phyloP scores from a whole-genome alignment of 345 rosid species.

The Bruguiera gymnorhiza region DNA sequence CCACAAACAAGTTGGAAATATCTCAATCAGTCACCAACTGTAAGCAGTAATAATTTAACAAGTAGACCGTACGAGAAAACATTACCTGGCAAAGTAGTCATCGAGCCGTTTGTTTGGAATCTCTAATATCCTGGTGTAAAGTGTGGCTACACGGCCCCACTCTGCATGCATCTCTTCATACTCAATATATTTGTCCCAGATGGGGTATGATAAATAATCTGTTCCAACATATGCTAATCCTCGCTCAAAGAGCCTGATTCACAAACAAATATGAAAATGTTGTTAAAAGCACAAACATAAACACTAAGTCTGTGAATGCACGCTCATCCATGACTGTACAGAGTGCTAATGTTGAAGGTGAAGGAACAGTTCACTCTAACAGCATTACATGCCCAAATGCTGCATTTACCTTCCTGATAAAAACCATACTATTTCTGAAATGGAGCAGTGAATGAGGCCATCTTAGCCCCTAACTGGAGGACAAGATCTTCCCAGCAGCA shows the following conservation, averaged over 20 bases:
- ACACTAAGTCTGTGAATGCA: conserved; percentile 22
- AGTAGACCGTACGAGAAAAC: not conserved
- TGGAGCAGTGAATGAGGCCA: conserved; percentile 82
- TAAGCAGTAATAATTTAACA: not conserved
- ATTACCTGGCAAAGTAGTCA: conserved; percentile 66
- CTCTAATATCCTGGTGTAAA: conserved; percentile 81
- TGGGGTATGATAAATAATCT: conserved; percentile 71
- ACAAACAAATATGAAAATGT: conserved; percentile 16
- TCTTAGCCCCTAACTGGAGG: conserved; percentile 86
- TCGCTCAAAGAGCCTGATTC: conserved; percentile 80
- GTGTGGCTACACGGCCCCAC: conserved; percentile 72
- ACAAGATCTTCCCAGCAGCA: conserved; percentile 93
- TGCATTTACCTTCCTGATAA: conserved; percentile 68
- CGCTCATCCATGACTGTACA: conserved; percentile 32
- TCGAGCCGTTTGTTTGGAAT: conserved; percentile 84
- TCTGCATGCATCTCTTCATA: conserved; percentile 87
- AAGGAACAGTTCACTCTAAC: conserved; percentile 75
- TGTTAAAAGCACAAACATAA: conserved; percentile 18
- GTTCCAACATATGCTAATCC: conserved; percentile 88
- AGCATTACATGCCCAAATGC: conserved; percentile 68
- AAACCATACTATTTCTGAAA: conserved; percentile 76
- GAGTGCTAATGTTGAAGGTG: conserved; percentile 48
- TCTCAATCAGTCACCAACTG: too few species aligned
- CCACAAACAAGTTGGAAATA: not conserved
- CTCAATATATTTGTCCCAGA: conserved; percentile 97